phyloP scores from a whole-genome alignment of 139 green algal genomes.

The Gonium pectorale region DNA sequence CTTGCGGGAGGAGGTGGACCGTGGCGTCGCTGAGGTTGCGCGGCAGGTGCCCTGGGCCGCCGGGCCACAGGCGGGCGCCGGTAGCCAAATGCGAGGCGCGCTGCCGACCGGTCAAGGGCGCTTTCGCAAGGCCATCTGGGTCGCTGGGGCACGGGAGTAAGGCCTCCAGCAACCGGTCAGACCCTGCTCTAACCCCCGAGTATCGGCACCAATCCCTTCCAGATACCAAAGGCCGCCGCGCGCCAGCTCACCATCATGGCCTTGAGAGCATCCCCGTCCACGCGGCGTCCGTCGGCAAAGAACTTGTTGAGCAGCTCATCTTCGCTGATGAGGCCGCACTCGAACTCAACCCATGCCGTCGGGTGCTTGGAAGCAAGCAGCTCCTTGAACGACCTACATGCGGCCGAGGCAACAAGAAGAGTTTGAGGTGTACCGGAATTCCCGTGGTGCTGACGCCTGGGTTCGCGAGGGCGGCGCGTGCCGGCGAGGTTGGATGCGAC shows the following conservation, averaged over 20 bases:
- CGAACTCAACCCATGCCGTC: slow-evolving; percentile 90
- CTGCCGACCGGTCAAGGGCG: no score
- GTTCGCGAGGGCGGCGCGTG: no score
- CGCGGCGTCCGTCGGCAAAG: slow-evolving; percentile 79
- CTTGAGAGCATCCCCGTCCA: slow-evolving; percentile 74
- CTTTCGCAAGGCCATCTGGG: slow-evolving; percentile 32
- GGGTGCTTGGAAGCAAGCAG: slow-evolving; percentile 87
- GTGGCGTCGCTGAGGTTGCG: no score
- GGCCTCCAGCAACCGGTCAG: slow-evolving; percentile 47
- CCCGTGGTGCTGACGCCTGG: no score
- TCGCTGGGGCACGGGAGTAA: slow-evolving; percentile 1
- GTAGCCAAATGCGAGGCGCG: no score
- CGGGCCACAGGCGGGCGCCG: no score
- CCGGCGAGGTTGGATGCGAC: no score
- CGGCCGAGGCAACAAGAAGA: background rate
- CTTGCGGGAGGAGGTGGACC: no score
- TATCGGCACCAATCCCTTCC: no score
- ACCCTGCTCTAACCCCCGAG: slow-evolving; percentile 5
- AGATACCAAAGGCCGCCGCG: no score
- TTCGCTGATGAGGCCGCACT: slow-evolving; percentile 78
- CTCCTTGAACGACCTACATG: slow-evolving; percentile 78
- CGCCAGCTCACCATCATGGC: slow-evolving; percentile 67
- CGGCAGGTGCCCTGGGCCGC: no score
- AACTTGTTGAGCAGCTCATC: slow-evolving; percentile 80
- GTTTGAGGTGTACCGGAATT: no score